Conservation (phyloP, 2,329 filamentous ascomycete species). For the Boeremia lycopersici region DNA sequence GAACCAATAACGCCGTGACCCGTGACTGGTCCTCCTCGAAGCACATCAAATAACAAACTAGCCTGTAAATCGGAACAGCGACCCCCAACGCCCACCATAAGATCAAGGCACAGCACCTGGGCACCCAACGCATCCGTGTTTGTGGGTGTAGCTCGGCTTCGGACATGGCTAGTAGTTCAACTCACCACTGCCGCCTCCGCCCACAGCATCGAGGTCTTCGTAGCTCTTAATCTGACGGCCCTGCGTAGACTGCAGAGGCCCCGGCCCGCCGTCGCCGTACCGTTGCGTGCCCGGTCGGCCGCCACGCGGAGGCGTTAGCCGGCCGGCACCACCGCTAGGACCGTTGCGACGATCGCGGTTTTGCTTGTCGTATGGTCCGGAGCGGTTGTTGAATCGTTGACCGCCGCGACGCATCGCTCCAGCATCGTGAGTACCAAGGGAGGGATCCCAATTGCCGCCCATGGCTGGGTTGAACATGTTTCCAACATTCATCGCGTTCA, state of each 20-base stretch:
- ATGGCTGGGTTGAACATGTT: constrained; percentile 57
- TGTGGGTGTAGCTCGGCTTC: neutral
- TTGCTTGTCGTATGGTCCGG: constrained; percentile 51
- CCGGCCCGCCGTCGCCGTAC: constrained; percentile 76
- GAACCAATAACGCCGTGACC: constrained; percentile 11
- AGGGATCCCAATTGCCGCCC: constrained; percentile 64
- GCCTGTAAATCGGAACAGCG: constrained; percentile 15
- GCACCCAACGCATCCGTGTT: constrained; percentile 3
- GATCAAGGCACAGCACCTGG: constrained; percentile 8
- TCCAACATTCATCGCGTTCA: constrained; percentile 45
- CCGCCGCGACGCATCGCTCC: constrained; percentile 53
- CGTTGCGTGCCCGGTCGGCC: constrained; percentile 61
- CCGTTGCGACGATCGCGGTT: constrained; percentile 51
- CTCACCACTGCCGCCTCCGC: constrained; percentile 71
- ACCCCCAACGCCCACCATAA: constrained; percentile 24
- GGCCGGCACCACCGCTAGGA: constrained; percentile 54
- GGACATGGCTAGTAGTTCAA: constrained; percentile 74
- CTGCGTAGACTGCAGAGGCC: constrained; percentile 88
- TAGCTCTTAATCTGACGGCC: constrained; percentile 95
- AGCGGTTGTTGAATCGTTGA: constrained; percentile 47
- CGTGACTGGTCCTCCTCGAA: constrained; percentile 8
- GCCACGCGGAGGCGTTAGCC: constrained; percentile 58
- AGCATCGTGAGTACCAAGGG: constrained; percentile 42
- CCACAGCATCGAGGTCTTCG: constrained; percentile 88
- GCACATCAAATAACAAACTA: constrained; percentile 18